Percentiles rank a stretch among this genome's conserved stretches.
Conservation (phyloP, 2,329 filamentous ascomycete species). For the Acrocalymma vagum region DNA sequence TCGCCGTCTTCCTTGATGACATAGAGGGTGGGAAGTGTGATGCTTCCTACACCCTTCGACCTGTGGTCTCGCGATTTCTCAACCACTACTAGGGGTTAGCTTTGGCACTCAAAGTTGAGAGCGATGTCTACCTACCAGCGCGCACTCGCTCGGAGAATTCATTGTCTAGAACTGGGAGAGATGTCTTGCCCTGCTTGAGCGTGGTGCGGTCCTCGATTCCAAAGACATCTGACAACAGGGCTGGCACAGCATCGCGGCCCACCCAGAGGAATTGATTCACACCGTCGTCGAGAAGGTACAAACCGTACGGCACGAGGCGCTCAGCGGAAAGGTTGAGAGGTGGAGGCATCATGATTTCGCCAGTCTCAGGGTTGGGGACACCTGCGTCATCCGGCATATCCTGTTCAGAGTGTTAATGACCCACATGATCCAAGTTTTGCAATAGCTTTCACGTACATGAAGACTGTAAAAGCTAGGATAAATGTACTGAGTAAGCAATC, state of each 20-base stretch:
- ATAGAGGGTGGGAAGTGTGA: slow-evolving; percentile 91
- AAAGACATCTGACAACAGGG: slow-evolving; percentile 89
- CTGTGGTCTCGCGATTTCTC: slow-evolving; percentile 92
- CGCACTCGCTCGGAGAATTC: slow-evolving; percentile 97
- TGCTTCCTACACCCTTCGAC: slow-evolving; percentile 88
- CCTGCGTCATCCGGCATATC: slow-evolving; percentile 97
- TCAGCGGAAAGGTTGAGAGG: slow-evolving; percentile 87
- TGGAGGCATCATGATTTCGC: slow-evolving; percentile 87
- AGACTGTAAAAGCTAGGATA: slow-evolving; percentile 53
- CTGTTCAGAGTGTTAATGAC: slow-evolving; percentile 74
- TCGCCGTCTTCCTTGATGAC: slow-evolving; percentile 95
- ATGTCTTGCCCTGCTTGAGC: slow-evolving; percentile 89
- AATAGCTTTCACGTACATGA: slow-evolving; percentile 29
- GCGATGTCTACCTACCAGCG: slow-evolving; percentile 20
- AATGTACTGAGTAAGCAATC: slow-evolving; percentile 92
- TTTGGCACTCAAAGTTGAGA: neutral
- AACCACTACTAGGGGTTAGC: slow-evolving; percentile 68
- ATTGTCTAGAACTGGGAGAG: slow-evolving; percentile 86
- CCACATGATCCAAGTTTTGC: neutral
- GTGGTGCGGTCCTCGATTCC: slow-evolving; percentile 83
- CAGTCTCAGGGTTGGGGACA: slow-evolving; percentile 82
- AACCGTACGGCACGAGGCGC: slow-evolving; percentile 83
- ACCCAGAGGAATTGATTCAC: slow-evolving; percentile 99
- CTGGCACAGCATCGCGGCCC: slow-evolving; percentile 89
- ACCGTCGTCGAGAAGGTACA: slow-evolving; percentile 96